Percentiles rank a stretch among this genome's conserved stretches.
Evolutionary conservation across 192 early-diverging fungal genomes (phyloP).

Genomic region (Linderina pennispora): DNA sequence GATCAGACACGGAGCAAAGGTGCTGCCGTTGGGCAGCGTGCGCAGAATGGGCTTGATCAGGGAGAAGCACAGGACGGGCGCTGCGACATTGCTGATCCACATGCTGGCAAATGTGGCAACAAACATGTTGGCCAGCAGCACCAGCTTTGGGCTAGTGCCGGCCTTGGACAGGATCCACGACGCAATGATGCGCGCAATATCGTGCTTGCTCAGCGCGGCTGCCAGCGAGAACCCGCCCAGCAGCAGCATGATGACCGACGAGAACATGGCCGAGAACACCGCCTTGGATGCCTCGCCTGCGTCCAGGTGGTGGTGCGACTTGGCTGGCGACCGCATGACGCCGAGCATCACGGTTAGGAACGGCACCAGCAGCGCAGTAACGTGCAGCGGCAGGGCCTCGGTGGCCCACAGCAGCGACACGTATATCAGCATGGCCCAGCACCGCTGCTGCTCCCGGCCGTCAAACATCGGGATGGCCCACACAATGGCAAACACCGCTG

Average conservation of each 20-base stretch:
- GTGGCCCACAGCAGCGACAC: slow-evolving; percentile 90
- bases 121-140: slow-evolving; percentile 90
- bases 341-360: slow-evolving; percentile 76
- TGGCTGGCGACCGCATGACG: slow-evolving; percentile 65
- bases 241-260: slow-evolving; percentile 92
- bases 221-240: slow-evolving; percentile 94
- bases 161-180: slow-evolving; percentile 84
- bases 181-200: slow-evolving; percentile 88
- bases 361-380: slow-evolving; percentile 85
- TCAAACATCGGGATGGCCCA: slow-evolving; percentile 60
- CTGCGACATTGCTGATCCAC: slow-evolving; percentile 98
- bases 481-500: slow-evolving; percentile 54
- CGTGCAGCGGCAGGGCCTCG: slow-evolving; percentile 90
- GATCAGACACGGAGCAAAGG: slow-evolving; percentile 82
- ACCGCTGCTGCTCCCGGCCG: slow-evolving; percentile 71
- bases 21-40: slow-evolving; percentile 71
- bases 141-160: slow-evolving; percentile 75
- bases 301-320: slow-evolving; percentile 41
- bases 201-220: slow-evolving; percentile 90
- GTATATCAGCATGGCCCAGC: slow-evolving; percentile 88
- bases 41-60: slow-evolving; percentile 91
- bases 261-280: slow-evolving; percentile 92
- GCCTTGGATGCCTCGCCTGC: slow-evolving; percentile 75
- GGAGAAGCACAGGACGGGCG: slow-evolving; percentile 94
- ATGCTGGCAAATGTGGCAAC: slow-evolving; percentile 96